A percentile compares a stretch with the other conserved stretches of the same genome.
Evolutionary conservation across 768 basidiomycete species (phyloP).

Genomic region (Nevesoporus exiguus): DNA sequence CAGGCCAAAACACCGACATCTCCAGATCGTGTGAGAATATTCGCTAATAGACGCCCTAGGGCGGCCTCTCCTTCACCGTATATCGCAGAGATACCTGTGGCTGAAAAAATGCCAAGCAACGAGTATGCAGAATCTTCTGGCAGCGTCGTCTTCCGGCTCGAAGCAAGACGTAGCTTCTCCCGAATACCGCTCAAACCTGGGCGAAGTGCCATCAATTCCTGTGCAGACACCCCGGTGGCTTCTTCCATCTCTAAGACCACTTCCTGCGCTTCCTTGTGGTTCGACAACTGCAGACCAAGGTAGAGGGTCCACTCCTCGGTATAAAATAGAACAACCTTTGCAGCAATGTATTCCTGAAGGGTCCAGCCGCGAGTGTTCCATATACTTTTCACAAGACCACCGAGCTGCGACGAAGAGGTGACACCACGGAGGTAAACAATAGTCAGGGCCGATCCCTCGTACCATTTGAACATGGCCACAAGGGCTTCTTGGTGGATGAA

Average conservation of each 20-base stretch:
- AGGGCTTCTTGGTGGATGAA: neutral
- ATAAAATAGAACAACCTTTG: neutral
- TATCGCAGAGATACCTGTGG: neutral
- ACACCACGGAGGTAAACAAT: neutral
- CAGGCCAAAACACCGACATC: neutral
- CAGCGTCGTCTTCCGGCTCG: neutral
- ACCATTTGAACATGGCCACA: neutral
- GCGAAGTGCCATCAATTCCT: neutral
- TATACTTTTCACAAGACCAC: neutral
- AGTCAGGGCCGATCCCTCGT: neutral
- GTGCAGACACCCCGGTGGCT: neutral
- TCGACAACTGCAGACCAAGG: neutral
- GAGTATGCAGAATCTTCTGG: neutral
- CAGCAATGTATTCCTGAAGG: neutral
- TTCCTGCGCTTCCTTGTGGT: neutral
- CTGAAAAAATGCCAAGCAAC: neutral
- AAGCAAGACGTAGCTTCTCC: neutral
- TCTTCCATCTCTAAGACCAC: neutral
- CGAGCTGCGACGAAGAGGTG: neutral
- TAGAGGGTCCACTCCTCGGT: neutral
- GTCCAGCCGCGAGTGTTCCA: neutral
- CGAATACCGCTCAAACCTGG: neutral
- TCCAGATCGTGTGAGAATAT: neutral
- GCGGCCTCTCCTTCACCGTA: neutral
- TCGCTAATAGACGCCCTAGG: neutral